These are phyloP conservation scores for Curvularia hawaiiensis DNA, from an alignment of 2,329 filamentous ascomycete genomes.

Conservation along the genomic window DNA sequence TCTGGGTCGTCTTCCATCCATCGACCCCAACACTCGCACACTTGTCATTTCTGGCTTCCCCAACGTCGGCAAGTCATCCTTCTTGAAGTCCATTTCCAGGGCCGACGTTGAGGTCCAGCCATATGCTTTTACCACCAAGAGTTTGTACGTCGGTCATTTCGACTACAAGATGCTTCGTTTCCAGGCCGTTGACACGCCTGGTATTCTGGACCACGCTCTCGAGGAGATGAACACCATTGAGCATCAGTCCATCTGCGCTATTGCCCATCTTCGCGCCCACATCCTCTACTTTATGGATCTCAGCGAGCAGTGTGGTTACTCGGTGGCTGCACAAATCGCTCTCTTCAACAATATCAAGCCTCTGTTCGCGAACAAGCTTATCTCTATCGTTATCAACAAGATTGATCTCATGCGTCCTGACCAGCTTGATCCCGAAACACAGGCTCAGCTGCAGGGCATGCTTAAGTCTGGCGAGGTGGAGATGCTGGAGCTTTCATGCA, in stretches of 20 bases:
- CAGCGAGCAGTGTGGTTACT: slow-evolving; percentile 95
- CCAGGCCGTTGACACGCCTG: slow-evolving; percentile 97
- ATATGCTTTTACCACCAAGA: slow-evolving; percentile 98
- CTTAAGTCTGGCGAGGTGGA: slow-evolving; percentile 89
- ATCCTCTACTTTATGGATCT: slow-evolving; percentile 99
- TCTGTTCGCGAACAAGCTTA: slow-evolving; percentile 94
- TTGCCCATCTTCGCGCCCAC: slow-evolving; percentile 92
- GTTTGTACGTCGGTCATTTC: slow-evolving; percentile 95
- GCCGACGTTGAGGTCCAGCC: slow-evolving; percentile 97
- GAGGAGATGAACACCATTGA: slow-evolving; percentile 99
- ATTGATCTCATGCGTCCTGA: slow-evolving; percentile 90
- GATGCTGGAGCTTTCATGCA: slow-evolving; percentile 90
- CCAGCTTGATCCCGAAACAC: slow-evolving; percentile 79
- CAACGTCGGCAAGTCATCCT: slow-evolving; percentile 91
- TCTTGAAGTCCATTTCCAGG: slow-evolving; percentile 87
- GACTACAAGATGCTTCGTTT: slow-evolving; percentile 94
- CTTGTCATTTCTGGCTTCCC: slow-evolving; percentile 97
- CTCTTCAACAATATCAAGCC: slow-evolving; percentile 95
- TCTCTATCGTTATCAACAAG: slow-evolving; percentile 98
- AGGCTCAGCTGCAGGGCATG: slow-evolving; percentile 77
- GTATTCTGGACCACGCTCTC: slow-evolving; percentile 94
- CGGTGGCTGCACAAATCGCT: slow-evolving; percentile 88
- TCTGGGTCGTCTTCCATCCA: slow-evolving; percentile 94
- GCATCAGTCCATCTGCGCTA: slow-evolving; percentile 98
- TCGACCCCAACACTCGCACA: slow-evolving; percentile 96